phyloP scores from a whole-genome alignment of 441 rosid genomes.

The Manihot esculenta region DNA sequence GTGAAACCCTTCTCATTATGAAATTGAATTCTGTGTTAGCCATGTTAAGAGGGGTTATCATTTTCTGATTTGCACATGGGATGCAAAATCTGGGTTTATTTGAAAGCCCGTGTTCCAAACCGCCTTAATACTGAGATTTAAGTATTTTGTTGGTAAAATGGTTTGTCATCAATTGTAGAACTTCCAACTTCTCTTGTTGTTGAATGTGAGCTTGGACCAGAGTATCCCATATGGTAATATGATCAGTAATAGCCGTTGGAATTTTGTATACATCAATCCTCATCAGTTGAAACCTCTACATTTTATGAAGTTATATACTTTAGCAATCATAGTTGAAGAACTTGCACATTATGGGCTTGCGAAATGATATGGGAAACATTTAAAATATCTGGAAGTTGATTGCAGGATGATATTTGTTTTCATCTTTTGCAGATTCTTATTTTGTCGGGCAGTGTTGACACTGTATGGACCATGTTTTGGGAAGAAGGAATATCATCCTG shows the following conservation, averaged over 20 bases:
- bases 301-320: neutral
- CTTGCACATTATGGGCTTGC: neutral
- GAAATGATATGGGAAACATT: neutral
- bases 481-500: constrained; percentile 71
- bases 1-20: neutral
- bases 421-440: constrained; percentile 59
- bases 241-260: neutral
- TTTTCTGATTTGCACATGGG: neutral
- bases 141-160: neutral
- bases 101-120: neutral
- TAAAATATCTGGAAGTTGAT: neutral
- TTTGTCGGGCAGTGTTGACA: constrained; percentile 70
- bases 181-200: neutral
- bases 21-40: neutral
- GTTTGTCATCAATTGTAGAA: neutral
- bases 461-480: constrained; percentile 48
- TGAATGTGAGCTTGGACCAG: neutral
- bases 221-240: neutral
- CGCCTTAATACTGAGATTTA: neutral
- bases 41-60: too few species aligned
- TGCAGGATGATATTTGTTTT: constrained; percentile 1
- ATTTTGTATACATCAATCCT: neutral
- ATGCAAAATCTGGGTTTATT: constrained; percentile 4
- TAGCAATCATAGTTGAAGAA: neutral
- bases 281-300: neutral